Conservation (phyloP, 1,284 basidiomycete genomes). For the Cystobasidiaceae sp. region DNA sequence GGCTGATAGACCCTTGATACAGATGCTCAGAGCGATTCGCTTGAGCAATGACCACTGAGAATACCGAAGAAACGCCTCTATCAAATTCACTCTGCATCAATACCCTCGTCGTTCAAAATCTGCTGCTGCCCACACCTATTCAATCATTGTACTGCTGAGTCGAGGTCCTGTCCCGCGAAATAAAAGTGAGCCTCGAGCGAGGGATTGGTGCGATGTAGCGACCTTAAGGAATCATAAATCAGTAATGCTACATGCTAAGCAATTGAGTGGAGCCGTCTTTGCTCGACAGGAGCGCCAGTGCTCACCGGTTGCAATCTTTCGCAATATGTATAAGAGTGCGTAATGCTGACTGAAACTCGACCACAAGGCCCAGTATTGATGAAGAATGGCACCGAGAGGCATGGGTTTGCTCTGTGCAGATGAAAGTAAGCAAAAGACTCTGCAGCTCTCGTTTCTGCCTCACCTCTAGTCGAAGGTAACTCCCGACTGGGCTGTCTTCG, state of each 20-base stretch:
- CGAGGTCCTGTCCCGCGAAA: no score
- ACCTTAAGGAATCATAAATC: not conserved
- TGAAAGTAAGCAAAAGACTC: no score
- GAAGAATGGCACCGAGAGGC: conserved; percentile 29
- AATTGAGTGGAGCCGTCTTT: no score
- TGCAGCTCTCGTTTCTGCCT: not conserved
- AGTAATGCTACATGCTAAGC: no score
- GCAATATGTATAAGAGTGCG: conserved; percentile 33
- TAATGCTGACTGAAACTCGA: conserved; percentile 34
- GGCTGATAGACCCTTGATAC: no score
- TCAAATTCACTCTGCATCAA: no score
- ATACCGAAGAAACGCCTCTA: no score
- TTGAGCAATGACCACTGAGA: no score
- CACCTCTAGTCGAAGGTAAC: conserved; percentile 26
- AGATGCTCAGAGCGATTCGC: no score
- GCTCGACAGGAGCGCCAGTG: not conserved
- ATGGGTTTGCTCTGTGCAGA: conserved; percentile 33
- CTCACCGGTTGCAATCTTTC: conserved; percentile 31
- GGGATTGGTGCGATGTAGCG: conserved; percentile 30
- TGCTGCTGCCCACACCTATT: no score
- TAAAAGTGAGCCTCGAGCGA: conserved; percentile 26
- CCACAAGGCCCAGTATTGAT: conserved; percentile 33
- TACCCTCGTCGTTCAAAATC: no score
- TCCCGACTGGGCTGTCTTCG: not conserved
- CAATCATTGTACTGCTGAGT: no score